phyloP scores from a whole-genome alignment of 352 stramenopile genomes.

The Hyaloperonospora brassicae region DNA sequence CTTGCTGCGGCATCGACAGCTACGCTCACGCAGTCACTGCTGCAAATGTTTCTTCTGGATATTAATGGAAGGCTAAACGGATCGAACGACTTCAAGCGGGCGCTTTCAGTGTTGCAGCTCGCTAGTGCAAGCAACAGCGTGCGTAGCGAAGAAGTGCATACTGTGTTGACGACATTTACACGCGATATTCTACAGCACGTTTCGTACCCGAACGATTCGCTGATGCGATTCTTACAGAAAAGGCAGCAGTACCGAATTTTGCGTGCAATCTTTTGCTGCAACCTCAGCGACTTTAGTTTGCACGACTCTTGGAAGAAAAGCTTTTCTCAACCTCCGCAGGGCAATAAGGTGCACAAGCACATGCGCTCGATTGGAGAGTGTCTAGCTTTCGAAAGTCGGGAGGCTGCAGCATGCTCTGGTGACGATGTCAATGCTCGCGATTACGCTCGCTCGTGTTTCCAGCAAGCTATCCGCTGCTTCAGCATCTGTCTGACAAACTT shows the following conservation, averaged over 20 bases:
- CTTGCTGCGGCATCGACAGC: too few species aligned
- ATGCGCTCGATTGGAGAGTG: too few species aligned
- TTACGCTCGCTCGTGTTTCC: constrained; percentile 56
- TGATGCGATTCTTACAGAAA: constrained; percentile 58
- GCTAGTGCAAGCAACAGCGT: constrained; percentile 5
- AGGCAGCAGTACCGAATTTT: constrained; percentile 59
- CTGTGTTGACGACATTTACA: constrained; percentile 38
- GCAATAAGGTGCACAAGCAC: too few species aligned
- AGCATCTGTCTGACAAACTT: constrained; percentile 62
- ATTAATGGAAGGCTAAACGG: too few species aligned
- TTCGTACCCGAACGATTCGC: constrained; percentile 43
- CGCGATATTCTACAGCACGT: constrained; percentile 40
- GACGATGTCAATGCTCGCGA: constrained; percentile 25
- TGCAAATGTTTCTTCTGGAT: too few species aligned
- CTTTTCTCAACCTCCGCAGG: too few species aligned
- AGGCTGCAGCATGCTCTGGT: constrained; percentile 27
- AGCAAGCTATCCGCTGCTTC: constrained; percentile 67
- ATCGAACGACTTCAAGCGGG: constrained; percentile 29
- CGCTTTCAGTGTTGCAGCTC: constrained; percentile 34
- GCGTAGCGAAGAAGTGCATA: constrained; percentile 35
- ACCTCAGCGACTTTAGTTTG: too few species aligned
- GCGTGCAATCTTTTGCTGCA: constrained; percentile 49
- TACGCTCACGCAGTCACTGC: too few species aligned
- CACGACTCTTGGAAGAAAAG: too few species aligned
- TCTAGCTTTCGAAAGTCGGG: constrained; percentile 5